A percentile compares a stretch with the other conserved stretches of the same genome.
These are phyloP conservation scores for Hsuehochloa calcarea DNA, from an alignment of 176 grass and related monocot species.

Conservation along the genomic window DNA sequence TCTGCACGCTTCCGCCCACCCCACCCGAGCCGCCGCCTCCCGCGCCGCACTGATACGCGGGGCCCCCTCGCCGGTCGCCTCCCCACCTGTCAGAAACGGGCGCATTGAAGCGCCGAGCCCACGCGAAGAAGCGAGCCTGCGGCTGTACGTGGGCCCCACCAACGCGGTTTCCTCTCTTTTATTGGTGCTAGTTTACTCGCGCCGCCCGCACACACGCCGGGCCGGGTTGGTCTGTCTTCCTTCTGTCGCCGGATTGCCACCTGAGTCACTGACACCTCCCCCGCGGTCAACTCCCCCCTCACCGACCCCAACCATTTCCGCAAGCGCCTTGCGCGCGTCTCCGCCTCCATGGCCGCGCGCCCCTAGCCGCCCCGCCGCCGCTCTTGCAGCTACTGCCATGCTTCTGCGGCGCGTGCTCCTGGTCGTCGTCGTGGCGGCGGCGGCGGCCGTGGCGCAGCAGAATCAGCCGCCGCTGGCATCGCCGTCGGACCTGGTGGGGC, in stretches of 20 bases:
- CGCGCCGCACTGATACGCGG: not conserved
- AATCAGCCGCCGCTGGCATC: constrained; percentile 27
- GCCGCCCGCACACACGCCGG: constrained; percentile 6
- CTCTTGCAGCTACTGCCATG: not conserved
- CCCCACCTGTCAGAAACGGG: constrained; percentile 27
- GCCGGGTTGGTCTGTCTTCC: constrained; percentile 11
- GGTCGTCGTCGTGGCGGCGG: not conserved
- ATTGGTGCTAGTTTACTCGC: not conserved
- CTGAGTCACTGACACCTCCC: no score
- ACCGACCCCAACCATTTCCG: not conserved
- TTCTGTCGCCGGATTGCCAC: not conserved
- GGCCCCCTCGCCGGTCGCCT: not conserved
- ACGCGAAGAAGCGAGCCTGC: constrained; percentile 10
- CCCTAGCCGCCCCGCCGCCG: not conserved
- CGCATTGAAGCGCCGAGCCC: constrained; percentile 35
- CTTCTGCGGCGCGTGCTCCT: not conserved
- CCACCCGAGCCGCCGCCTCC: constrained; percentile 4
- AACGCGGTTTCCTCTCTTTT: no score
- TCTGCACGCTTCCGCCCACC: not conserved
- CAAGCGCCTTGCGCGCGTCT: not conserved
- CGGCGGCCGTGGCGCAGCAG: constrained; percentile 25
- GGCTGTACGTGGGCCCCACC: constrained; percentile 20
- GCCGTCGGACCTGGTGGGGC: constrained; percentile 42
- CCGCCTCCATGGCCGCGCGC: not conserved
- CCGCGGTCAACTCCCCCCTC: constrained; percentile 42